Evolutionary conservation across 768 basidiomycete genomes (phyloP).

Genomic region (Pisolithus orientalis): DNA sequence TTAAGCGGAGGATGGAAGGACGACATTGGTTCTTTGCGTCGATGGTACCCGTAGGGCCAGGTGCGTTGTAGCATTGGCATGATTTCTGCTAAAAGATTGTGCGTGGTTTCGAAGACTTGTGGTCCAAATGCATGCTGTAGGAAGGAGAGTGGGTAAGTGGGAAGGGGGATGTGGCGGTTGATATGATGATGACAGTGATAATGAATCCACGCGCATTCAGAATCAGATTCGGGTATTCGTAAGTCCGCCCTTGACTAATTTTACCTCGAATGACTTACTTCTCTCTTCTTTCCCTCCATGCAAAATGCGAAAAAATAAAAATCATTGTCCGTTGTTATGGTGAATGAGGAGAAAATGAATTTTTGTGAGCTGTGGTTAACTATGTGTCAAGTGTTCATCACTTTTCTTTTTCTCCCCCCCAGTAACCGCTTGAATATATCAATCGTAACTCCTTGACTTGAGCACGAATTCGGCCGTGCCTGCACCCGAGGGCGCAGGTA

Average conservation of each 20-base stretch:
- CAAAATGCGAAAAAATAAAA: conserved; percentile 2
- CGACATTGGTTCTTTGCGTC: conserved; percentile 9
- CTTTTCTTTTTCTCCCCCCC: neutral
- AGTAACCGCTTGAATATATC: conserved; percentile 9
- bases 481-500: too few species aligned
- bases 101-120: conserved; percentile 27
- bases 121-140: conserved; percentile 12
- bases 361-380: neutral
- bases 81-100: conserved; percentile 26
- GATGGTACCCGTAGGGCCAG: conserved; percentile 36
- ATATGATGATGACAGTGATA: conserved; percentile 4
- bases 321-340: neutral
- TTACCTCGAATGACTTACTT: conserved; percentile 34
- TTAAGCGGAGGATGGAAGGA: too few species aligned
- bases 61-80: conserved; percentile 56
- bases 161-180: conserved; percentile 6
- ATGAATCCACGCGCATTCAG: neutral
- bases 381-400: conserved; percentile 21
- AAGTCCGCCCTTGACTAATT: conserved; percentile 51
- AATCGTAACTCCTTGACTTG: conserved; percentile 2
- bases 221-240: conserved; percentile 28
- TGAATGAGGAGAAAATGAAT: neutral
- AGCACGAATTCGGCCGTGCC: too few species aligned
- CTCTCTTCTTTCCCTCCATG: conserved; percentile 8
- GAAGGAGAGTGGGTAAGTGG: conserved; percentile 7